Percentiles rank a stretch among this genome's conserved stretches.
Evolutionary conservation across 768 basidiomycete genomes (phyloP).

Genomic region (Russula brevipes): DNA sequence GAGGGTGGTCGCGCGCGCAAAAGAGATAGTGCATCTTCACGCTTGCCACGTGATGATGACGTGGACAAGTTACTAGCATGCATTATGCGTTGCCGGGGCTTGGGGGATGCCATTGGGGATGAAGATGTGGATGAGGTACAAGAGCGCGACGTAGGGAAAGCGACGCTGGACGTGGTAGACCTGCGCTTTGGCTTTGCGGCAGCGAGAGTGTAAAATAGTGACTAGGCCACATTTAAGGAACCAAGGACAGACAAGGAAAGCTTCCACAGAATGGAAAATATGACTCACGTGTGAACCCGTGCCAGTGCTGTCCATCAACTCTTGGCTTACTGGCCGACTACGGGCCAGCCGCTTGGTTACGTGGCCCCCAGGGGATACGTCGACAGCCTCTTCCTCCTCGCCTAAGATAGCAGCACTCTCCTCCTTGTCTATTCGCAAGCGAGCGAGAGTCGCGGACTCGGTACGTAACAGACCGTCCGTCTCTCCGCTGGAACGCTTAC

Average conservation of each 20-base stretch:
- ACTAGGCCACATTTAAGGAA: constrained; percentile 10
- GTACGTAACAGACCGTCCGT: constrained; percentile 20
- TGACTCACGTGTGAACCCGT: constrained; percentile 20
- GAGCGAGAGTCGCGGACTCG: constrained; percentile 27
- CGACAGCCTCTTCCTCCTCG: constrained; percentile 57
- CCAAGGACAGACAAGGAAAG: not conserved
- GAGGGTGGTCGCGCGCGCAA: constrained; percentile 21
- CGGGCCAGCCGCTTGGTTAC: constrained; percentile 70
- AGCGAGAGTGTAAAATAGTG: constrained; percentile 8
- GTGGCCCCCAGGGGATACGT: constrained; percentile 72
- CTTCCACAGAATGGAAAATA: constrained; percentile 25
- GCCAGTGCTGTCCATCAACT: constrained; percentile 38
- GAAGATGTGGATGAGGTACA: constrained; percentile 15
- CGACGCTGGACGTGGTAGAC: constrained; percentile 19
- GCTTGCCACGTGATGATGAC: constrained; percentile 19
- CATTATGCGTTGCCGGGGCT: constrained; percentile 19
- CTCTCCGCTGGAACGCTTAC: constrained; percentile 9
- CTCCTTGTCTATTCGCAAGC: constrained; percentile 23
- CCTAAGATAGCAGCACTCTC: constrained; percentile 10
- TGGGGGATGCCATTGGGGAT: constrained; percentile 21
- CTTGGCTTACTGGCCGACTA: constrained; percentile 65
- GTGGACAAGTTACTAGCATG: constrained; percentile 19
- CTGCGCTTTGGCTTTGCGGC: constrained; percentile 16
- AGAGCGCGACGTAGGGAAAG: constrained; percentile 22
- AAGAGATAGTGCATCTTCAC: constrained; percentile 15